Conservation (phyloP, 2,329 filamentous ascomycete species). For the Clonostachys chloroleuca region DNA sequence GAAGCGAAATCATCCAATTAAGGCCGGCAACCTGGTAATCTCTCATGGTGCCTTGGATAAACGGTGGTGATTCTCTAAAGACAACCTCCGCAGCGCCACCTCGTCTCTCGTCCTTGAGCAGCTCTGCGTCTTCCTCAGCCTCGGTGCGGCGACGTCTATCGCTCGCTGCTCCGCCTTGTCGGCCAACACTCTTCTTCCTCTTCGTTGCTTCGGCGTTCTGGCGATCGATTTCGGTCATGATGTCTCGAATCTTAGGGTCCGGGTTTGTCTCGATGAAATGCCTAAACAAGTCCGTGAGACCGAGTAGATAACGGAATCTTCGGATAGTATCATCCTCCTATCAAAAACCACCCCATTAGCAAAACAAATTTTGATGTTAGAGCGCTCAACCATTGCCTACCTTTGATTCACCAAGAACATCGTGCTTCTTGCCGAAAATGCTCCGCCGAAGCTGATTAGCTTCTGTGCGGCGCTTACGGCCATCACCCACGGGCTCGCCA, state of each 20-base stretch:
- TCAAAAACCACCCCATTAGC: constrained; percentile 2
- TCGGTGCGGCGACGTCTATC: constrained; percentile 85
- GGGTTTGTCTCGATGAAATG: constrained; percentile 99
- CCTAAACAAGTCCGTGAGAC: constrained; percentile 92
- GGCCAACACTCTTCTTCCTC: constrained; percentile 67
- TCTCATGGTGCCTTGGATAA: constrained; percentile 83
- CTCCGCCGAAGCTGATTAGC: constrained; percentile 86
- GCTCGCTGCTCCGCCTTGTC: constrained; percentile 79
- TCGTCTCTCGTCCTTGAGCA: constrained; percentile 80
- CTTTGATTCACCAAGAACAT: constrained; percentile 87
- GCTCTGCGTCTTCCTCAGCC: constrained; percentile 93
- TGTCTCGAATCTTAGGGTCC: constrained; percentile 88
- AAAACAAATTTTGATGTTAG: constrained; percentile 3
- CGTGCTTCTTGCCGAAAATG: constrained; percentile 93
- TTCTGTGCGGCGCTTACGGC: constrained; percentile 80
- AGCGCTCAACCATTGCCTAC: constrained; percentile 36
- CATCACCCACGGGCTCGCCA: constrained; percentile 70
- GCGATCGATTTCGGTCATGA: constrained; percentile 90
- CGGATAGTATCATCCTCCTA: constrained; percentile 94
- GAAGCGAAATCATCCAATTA: constrained; percentile 96
- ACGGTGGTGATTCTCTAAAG: constrained; percentile 91
- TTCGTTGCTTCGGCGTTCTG: constrained; percentile 75
- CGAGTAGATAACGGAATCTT: constrained; percentile 89
- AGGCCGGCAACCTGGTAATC: constrained; percentile 95
- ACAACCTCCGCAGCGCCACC: constrained; percentile 83